phyloP scores from a whole-genome alignment of 139 green algal species.

The Closterium sp. region DNA sequence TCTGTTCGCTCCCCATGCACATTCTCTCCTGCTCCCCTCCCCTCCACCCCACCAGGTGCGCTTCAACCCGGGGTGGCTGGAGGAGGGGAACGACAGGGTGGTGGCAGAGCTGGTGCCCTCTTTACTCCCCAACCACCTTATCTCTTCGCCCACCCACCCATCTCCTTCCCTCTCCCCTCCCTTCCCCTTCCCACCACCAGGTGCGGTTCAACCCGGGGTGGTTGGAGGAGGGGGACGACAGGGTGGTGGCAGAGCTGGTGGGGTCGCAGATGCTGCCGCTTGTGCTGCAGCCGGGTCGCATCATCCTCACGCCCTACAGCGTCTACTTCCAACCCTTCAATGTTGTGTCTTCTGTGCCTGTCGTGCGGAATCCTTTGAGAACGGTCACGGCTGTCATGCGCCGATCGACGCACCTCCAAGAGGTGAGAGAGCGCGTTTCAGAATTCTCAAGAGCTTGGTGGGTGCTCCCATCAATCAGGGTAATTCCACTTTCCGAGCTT shows the following conservation, averaged over 20 bases:
- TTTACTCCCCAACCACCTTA: background rate
- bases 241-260: constrained; percentile 5
- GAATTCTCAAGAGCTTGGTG: too few species aligned
- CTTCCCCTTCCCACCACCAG: background rate
- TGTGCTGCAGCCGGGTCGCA: constrained; percentile 42
- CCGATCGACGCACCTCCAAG: constrained; percentile 20
- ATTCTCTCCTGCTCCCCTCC: background rate
- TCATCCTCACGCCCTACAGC: constrained; percentile 38
- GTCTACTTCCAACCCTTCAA: constrained; percentile 61
- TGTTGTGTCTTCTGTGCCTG: constrained; percentile 33
- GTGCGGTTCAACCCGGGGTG: constrained; percentile 41
- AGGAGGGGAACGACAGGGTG: constrained; percentile 15
- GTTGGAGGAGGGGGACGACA: constrained; percentile 24
- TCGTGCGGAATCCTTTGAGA: constrained; percentile 50
- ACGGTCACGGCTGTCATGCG: constrained; percentile 32
- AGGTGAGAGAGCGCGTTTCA: too few species aligned
- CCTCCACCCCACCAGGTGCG: too few species aligned
- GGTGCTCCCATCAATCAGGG: too few species aligned
- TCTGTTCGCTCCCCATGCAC: background rate
- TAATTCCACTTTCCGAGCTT: too few species aligned
- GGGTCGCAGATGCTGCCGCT: constrained; percentile 58
- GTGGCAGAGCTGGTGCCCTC: background rate
- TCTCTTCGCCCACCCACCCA: background rate
- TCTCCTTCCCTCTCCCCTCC: background rate
- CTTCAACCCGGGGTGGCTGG: constrained; percentile 43